Conservation (phyloP, 2,329 filamentous ascomycete species). For the Colletotrichum navitas region DNA sequence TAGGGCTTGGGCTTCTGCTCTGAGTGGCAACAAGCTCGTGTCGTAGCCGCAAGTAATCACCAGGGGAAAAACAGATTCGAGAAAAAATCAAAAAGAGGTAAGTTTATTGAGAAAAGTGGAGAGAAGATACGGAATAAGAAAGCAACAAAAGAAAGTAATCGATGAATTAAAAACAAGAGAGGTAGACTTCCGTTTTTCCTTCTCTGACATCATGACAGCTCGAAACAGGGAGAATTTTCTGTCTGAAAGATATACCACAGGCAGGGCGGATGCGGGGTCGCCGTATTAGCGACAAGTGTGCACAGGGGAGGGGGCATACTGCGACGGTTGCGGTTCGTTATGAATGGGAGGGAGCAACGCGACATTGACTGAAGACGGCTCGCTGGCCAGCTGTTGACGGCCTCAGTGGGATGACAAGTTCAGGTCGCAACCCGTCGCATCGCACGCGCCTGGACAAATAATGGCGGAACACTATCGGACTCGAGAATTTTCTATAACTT, state of each 20-base stretch:
- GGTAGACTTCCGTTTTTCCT: background rate
- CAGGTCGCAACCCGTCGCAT: constrained; percentile 7
- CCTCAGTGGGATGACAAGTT: background rate
- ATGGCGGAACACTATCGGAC: background rate
- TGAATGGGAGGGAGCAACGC: background rate
- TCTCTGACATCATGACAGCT: background rate
- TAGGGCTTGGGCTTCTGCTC: background rate
- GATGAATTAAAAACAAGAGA: background rate
- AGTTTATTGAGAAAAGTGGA: background rate
- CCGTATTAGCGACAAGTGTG: background rate
- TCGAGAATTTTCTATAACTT: no score
- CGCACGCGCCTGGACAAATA: background rate
- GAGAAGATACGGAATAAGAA: background rate
- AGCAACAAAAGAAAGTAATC: background rate
- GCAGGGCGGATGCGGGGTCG: background rate
- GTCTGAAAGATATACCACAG: background rate
- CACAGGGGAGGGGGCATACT: background rate
- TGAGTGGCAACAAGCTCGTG: background rate
- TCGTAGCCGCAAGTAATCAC: background rate
- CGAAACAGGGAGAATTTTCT: background rate
- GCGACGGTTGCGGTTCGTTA: background rate
- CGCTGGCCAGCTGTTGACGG: background rate
- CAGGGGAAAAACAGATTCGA: background rate
- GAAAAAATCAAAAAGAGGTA: background rate
- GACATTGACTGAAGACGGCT: background rate